Percentiles rank a stretch among this genome's conserved stretches.
Conservation (phyloP, 371 early-diverging fungal species). For the Nematocida sp. region DNA sequence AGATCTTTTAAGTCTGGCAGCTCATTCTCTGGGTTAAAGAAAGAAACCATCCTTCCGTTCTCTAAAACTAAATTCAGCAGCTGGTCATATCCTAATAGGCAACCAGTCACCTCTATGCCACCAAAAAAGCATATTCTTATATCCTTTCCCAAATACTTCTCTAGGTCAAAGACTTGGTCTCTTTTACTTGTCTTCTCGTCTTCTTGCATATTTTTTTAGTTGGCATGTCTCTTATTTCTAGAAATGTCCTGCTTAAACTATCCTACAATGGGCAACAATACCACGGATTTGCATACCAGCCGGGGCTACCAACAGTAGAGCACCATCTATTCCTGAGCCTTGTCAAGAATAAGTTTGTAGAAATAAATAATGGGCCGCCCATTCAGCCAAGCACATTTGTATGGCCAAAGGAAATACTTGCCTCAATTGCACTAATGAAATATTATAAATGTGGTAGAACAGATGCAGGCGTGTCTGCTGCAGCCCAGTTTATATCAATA, state of each 20-base stretch:
- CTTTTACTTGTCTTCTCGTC: constrained; percentile 43
- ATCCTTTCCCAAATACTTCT: constrained; percentile 36
- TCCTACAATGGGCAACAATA: constrained; percentile 45
- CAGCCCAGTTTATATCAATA: constrained; percentile 76
- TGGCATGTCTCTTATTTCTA: not conserved
- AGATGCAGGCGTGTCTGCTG: constrained; percentile 85
- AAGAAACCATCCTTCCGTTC: constrained; percentile 23
- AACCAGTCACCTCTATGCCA: constrained; percentile 35
- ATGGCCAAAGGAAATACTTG: not conserved
- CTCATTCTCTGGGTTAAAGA: constrained; percentile 1
- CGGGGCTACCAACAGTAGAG: constrained; percentile 47
- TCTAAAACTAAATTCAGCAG: constrained; percentile 52
- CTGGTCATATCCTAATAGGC: constrained; percentile 46
- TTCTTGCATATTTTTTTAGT: constrained; percentile 55
- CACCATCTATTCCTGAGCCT: constrained; percentile 27
- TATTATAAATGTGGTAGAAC: constrained; percentile 75
- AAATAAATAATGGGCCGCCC: not conserved
- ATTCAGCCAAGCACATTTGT: not conserved
- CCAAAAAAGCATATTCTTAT: constrained; percentile 54
- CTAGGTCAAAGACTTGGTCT: constrained; percentile 55
- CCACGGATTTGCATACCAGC: constrained; percentile 58
- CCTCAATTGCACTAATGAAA: not conserved
- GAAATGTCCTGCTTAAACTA: constrained; percentile 46
- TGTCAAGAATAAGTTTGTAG: constrained; percentile 9
- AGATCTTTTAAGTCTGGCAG: constrained; percentile 1